Evolutionary conservation across 352 stramenopile genomes (phyloP).

Genomic region (Globisporangium spinosum): DNA sequence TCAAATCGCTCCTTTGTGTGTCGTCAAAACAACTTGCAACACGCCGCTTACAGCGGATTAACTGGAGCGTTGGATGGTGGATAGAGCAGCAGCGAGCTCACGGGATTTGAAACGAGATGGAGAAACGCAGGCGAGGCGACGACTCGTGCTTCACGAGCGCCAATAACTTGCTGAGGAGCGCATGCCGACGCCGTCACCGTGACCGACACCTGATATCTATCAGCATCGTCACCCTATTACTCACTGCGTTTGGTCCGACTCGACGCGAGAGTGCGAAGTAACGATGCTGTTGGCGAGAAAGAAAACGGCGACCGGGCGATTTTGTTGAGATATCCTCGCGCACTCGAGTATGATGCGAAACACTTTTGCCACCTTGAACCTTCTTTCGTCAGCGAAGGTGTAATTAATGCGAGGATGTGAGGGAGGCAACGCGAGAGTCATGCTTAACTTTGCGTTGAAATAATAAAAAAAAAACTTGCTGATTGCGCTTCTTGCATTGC

Average conservation of each 20-base stretch:
- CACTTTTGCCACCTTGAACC: neutral
- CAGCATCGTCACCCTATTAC: slow-evolving; percentile 10
- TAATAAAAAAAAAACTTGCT: neutral
- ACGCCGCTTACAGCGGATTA: neutral
- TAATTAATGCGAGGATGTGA: neutral
- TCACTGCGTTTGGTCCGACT: slow-evolving; percentile 11
- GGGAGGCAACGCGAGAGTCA: neutral
- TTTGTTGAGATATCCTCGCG: neutral
- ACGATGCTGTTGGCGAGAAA: slow-evolving; percentile 9
- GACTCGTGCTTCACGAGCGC: neutral
- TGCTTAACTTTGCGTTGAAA: neutral
- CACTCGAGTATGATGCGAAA: neutral
- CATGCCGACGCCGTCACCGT: neutral
- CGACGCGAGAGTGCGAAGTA: slow-evolving; percentile 4
- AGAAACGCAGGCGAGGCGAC: neutral
- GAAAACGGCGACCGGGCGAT: slow-evolving; percentile 2
- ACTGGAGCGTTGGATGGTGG: neutral
- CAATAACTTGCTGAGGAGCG: neutral
- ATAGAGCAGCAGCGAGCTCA: neutral
- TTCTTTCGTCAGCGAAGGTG: neutral
- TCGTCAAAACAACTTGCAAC: neutral
- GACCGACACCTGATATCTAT: slow-evolving; percentile 11
- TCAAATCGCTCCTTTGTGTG: neutral
- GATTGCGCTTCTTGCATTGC: neutral
- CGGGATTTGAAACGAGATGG: neutral